Conservation (phyloP, 2,329 filamentous ascomycete species). For the Fusarium udum region DNA sequence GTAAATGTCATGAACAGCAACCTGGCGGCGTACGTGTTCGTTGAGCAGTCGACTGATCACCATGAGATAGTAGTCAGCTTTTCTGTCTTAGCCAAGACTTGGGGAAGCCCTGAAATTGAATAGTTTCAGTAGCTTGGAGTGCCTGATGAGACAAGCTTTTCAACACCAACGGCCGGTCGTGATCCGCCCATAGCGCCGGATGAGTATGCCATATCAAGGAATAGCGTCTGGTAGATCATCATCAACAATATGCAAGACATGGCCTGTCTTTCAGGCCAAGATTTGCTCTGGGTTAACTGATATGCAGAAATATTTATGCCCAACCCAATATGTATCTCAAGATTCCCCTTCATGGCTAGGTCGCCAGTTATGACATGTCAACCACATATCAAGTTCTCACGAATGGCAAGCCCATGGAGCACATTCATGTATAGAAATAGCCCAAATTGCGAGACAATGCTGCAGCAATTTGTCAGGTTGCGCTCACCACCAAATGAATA, state of each 20-base stretch:
- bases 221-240: constrained; percentile 6
- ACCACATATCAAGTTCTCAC: neutral
- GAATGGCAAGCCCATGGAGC: too few relatives aligned
- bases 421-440: neutral
- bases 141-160: neutral
- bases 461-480: neutral
- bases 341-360: neutral
- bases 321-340: neutral
- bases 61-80: neutral
- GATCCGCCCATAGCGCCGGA: constrained; percentile 8
- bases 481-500: neutral
- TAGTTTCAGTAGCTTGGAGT: neutral
- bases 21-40: neutral
- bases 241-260: neutral
- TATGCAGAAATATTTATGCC: neutral
- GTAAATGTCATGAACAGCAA: neutral
- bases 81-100: neutral
- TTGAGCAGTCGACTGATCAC: neutral
- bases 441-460: neutral
- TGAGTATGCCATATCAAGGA: constrained; percentile 4
- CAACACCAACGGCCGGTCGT: constrained; percentile 3
- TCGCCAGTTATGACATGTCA: neutral
- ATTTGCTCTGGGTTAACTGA: neutral
- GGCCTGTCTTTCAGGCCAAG: neutral
- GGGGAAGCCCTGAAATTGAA: neutral